These are phyloP conservation scores for Penicillium sp. DNA, from an alignment of 2,329 filamentous ascomycete species.

Conservation along the genomic window DNA sequence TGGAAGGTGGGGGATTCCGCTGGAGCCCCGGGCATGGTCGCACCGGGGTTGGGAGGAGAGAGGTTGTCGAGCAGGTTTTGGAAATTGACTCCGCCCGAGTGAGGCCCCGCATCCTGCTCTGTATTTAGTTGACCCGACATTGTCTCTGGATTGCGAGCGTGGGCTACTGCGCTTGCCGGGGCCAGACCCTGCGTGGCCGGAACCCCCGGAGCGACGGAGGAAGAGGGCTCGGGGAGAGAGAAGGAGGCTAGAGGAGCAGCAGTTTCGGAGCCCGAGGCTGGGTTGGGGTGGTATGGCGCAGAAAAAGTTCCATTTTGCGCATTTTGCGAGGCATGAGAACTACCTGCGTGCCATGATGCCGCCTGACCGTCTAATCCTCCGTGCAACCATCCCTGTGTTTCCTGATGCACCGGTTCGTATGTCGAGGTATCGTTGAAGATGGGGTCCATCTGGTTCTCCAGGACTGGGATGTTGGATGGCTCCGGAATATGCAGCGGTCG, in stretches of 20 bases:
- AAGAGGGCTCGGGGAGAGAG: slow-evolving; percentile 23
- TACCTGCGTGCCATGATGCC: slow-evolving; percentile 31
- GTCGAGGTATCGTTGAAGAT: slow-evolving; percentile 68
- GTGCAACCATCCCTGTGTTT: slow-evolving; percentile 18
- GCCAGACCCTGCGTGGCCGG: slow-evolving; percentile 26
- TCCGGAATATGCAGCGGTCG: slow-evolving; percentile 69
- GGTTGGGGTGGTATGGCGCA: slow-evolving; percentile 27
- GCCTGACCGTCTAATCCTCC: slow-evolving; percentile 14
- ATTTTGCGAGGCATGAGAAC: slow-evolving; percentile 32
- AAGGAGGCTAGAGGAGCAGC: slow-evolving; percentile 7
- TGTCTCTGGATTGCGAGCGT: slow-evolving; percentile 22
- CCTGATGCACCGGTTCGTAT: slow-evolving; percentile 47
- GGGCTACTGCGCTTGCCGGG: slow-evolving; percentile 34
- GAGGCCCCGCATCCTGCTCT: slow-evolving; percentile 23
- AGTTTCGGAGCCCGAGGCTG: slow-evolving; percentile 12
- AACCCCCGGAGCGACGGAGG: slow-evolving; percentile 26
- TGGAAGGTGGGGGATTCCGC: slow-evolving; percentile 31
- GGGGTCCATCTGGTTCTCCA: slow-evolving; percentile 72
- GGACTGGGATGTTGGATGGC: slow-evolving; percentile 68
- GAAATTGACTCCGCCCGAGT: slow-evolving; percentile 47
- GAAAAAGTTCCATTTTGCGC: slow-evolving; percentile 32
- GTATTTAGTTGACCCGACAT: slow-evolving; percentile 27
- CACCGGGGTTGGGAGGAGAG: slow-evolving; percentile 36
- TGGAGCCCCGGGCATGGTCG: slow-evolving; percentile 26
- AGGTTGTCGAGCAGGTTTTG: slow-evolving; percentile 53